phyloP scores from a whole-genome alignment of 306 rosid species.

The Cajanus cajan region DNA sequence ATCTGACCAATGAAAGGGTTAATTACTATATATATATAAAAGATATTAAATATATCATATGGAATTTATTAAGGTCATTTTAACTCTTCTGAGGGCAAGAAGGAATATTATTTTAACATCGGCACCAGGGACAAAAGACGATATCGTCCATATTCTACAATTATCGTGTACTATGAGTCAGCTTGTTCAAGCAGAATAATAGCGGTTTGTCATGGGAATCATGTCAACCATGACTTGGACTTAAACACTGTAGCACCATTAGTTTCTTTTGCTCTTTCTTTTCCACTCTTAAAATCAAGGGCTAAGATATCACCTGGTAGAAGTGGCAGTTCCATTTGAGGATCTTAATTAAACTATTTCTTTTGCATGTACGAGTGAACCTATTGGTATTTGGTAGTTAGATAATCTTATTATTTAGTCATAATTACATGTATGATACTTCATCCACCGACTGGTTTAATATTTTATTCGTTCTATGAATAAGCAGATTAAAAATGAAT shows the following conservation, averaged over 20 bases:
- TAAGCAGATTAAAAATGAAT: not conserved
- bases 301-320: not conserved
- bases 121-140: constrained; percentile 14
- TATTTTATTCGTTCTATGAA: constrained; percentile 2
- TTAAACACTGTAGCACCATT: not conserved
- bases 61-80: not conserved
- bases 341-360: not conserved
- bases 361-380: not conserved
- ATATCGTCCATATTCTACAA: constrained; percentile 9
- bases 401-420: constrained; percentile 11
- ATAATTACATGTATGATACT: constrained; percentile 7
- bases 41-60: not conserved
- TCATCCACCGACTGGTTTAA: constrained; percentile 20
- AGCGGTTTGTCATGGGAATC: constrained; percentile 9
- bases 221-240: constrained; percentile 1
- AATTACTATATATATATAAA: not conserved
- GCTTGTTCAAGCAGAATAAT: constrained; percentile 26
- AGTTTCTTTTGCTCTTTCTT: not conserved
- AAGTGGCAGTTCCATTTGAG: constrained; percentile 20
- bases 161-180: constrained; percentile 33
- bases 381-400: not conserved
- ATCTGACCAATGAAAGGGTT: not conserved
- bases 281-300: not conserved
- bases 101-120: not conserved
- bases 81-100: not conserved